Evolutionary conservation across 345 rosid species (phyloP), one percentile per base, ranked within the genome.

Genomic region (Carallia pectinifolia): DNA sequence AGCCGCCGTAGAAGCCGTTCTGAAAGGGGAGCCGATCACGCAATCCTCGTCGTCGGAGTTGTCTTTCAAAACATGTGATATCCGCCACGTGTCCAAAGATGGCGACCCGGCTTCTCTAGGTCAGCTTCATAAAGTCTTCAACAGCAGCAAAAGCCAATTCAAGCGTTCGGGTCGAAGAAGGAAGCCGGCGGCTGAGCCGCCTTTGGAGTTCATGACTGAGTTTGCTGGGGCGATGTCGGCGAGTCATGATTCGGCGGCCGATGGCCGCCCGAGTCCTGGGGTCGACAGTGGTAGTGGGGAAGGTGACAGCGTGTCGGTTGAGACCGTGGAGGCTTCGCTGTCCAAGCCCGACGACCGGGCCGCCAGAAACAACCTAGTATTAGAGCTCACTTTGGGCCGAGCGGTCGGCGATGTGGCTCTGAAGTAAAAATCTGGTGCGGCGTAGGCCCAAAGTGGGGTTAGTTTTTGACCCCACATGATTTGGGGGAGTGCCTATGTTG

Each of bases 1-100:
- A 61, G 74, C 71, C 39, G 83, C 85, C 40, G 83, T 79, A 30
- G 75, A 77, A 60, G 79, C 81, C 30, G 85, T 82, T 8, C 75
- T 82, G 33, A 56, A 12, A 7, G 37, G 65, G 23, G 62, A 58
- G 30, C 78, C 81, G 37, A 64, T 84, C 61, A 65, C 56, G 10
- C 65, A 61, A 29, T 34, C 56, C 16, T 53, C 75, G 1, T 70
- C 73, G 19, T 58, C 69, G 6, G 67, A 64, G 4, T 27, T 18
- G 18, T 10, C 30, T 6, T 54, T 62, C 1, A 60, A 68, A n/a
- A 74, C 61, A 15, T 40, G 60, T 33, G 82, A 81, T 36, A 70
- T 77, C 27, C 88, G 84, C 38, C 88, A 84, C 75, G 76, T 79
- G 50, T 53, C 80, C 6, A 84, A 70, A 31, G 52, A 71, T 0